phyloP scores from a whole-genome alignment of 2,329 filamentous ascomycete species.

The Ophiosphaerella narmari region DNA sequence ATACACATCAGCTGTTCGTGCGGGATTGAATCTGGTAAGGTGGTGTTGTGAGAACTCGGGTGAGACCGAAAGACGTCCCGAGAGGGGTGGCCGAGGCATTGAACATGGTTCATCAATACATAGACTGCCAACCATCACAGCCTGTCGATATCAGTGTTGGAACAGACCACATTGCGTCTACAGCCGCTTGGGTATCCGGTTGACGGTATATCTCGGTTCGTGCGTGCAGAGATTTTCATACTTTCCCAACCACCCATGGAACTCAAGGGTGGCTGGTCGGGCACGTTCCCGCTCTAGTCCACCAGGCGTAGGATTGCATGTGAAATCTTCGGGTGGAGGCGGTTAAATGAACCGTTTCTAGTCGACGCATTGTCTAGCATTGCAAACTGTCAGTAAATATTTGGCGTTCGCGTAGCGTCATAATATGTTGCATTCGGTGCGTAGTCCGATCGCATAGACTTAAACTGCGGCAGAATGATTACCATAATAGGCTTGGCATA shows the following conservation, averaged over 20 bases:
- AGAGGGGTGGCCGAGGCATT: neutral
- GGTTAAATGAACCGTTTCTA: conserved; percentile 13
- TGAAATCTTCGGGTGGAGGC: neutral
- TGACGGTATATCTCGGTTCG: conserved; percentile 23
- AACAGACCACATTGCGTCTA: too few relatives aligned
- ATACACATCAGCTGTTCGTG: neutral
- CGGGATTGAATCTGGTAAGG: too few relatives aligned
- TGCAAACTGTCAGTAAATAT: conserved; percentile 8
- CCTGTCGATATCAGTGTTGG: too few relatives aligned
- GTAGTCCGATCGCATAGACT: conserved; percentile 15
- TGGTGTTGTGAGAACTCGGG: too few relatives aligned
- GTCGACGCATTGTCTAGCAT: conserved; percentile 21
- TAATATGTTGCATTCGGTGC: conserved; percentile 17
- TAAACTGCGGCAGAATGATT: neutral
- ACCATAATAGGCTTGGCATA: conserved; percentile 10
- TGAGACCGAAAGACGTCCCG: too few relatives aligned
- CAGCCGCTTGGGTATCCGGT: too few relatives aligned
- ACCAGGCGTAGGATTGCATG: conserved; percentile 13
- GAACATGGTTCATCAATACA: neutral
- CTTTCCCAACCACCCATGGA: conserved; percentile 18
- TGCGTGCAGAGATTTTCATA: conserved; percentile 30
- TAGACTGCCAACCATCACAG: too few relatives aligned
- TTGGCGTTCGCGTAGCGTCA: conserved; percentile 11
- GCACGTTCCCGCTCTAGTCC: conserved; percentile 20
- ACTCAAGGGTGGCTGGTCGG: conserved; percentile 18